A percentile compares a stretch with the other conserved stretches of the same genome.
Evolutionary conservation across 768 basidiomycete species (phyloP).

Genomic region (Panaeolus papilionaceus): DNA sequence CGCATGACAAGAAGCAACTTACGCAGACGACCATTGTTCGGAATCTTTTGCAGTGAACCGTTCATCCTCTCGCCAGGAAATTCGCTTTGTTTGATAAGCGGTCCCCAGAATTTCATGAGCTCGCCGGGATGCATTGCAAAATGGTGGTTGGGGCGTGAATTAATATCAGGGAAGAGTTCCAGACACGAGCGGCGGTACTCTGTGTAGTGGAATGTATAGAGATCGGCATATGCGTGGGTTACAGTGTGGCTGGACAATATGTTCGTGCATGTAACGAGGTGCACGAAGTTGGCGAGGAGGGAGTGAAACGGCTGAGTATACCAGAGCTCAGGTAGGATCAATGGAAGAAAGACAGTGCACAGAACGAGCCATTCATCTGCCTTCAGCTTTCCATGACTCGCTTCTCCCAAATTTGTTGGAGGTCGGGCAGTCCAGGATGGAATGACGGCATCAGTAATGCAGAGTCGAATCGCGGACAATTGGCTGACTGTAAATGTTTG

Average conservation of each 20-base stretch:
- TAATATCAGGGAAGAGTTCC: slow-evolving; percentile 16
- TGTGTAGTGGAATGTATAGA: slow-evolving; percentile 11
- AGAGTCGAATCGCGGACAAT: not conserved
- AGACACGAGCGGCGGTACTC: slow-evolving; percentile 13
- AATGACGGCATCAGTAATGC: slow-evolving; percentile 27
- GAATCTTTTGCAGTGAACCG: slow-evolving; percentile 7
- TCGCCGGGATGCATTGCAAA: slow-evolving; percentile 18
- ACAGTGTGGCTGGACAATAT: slow-evolving; percentile 11
- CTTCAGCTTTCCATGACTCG: slow-evolving; percentile 34
- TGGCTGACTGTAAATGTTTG: slow-evolving; percentile 11
- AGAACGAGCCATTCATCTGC: slow-evolving; percentile 44
- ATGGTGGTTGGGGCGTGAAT: slow-evolving; percentile 19
- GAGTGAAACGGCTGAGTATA: not conserved
- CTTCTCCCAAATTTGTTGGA: slow-evolving; percentile 28
- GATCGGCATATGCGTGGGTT: slow-evolving; percentile 9
- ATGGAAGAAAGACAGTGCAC: slow-evolving; percentile 34
- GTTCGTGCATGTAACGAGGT: slow-evolving; percentile 18
- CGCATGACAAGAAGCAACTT: not conserved
- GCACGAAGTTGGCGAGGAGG: slow-evolving; percentile 15
- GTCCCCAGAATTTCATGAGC: slow-evolving; percentile 19
- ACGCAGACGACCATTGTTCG: slow-evolving; percentile 15
- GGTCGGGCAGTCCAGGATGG: slow-evolving; percentile 34
- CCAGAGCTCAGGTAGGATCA: slow-evolving; percentile 20
- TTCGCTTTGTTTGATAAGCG: slow-evolving; percentile 15
- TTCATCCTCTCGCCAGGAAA: slow-evolving; percentile 18